phyloP scores from a whole-genome alignment of 2,329 filamentous ascomycete species.

The Talaromyces sp. region DNA sequence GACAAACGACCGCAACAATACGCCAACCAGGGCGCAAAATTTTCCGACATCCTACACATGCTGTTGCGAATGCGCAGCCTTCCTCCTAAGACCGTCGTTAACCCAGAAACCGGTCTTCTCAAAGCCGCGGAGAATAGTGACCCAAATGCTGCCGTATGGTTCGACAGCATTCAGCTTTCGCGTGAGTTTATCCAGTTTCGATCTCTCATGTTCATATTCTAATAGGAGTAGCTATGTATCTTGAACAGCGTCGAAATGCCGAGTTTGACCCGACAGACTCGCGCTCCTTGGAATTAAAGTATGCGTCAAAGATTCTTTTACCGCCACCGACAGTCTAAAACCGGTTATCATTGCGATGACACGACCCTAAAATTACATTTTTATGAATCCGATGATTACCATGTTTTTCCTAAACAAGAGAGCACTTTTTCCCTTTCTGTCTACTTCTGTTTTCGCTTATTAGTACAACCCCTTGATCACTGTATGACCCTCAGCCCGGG shows the following conservation, averaged over 20 bases:
- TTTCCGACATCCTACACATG: slow-evolving; percentile 54
- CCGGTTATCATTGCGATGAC: neutral
- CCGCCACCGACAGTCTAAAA: slow-evolving; percentile 1
- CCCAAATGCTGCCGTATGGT: slow-evolving; percentile 35
- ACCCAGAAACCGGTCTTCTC: slow-evolving; percentile 33
- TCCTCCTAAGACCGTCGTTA: slow-evolving; percentile 36
- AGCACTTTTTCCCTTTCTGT: neutral
- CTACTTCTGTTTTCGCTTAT: neutral
- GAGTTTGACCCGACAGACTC: slow-evolving; percentile 35
- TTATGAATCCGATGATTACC: neutral
- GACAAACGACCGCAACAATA: slow-evolving; percentile 49
- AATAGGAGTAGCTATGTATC: slow-evolving; percentile 26
- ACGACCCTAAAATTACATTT: neutral
- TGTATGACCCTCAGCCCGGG: neutral
- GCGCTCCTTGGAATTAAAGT: slow-evolving; percentile 38
- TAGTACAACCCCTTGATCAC: neutral
- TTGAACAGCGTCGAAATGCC: slow-evolving; percentile 33
- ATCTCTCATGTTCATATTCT: neutral
- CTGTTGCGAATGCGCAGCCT: slow-evolving; percentile 53
- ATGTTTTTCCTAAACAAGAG: neutral
- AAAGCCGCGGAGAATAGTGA: slow-evolving; percentile 35
- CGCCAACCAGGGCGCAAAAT: slow-evolving; percentile 53
- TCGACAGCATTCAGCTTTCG: slow-evolving; percentile 36
- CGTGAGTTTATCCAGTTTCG: slow-evolving; percentile 23
- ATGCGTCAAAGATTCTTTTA: slow-evolving; percentile 29